Evolutionary conservation across 179 eudicot species (phyloP), one percentile per base, ranked within the genome.

Genomic region (Corrigiola litoralis): DNA sequence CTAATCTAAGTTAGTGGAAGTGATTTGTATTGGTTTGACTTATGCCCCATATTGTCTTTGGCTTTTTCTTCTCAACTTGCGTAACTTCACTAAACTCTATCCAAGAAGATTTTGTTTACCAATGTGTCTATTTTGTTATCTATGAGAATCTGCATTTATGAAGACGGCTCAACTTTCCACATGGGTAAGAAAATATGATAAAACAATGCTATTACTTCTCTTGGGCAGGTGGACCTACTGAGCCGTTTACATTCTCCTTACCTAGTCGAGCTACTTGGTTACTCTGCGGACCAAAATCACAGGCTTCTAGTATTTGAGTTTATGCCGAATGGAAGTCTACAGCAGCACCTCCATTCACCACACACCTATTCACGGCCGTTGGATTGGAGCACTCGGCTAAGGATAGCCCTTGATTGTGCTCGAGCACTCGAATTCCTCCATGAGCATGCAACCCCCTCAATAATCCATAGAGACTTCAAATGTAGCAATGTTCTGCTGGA

Each of bases 331-430:
- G 97, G 92, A 29, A 84, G 86, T 42, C 90, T 94, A 45, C 89
- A 83, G 5, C 76, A 75, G 33, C 89, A 84, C 61, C 92, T 94
- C 41, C 94, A 83, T 65, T 77, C 57, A 23, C 60, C 67, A 18
- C 69, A 51, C 27, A 70, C 55, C n/a, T 69, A 71, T 53, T 62
- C 82, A 10, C 73, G 33, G 58, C 72, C 78, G 21, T 74, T 94
- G 80, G 87, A 83, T 29, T 94, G 99, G 99, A 87, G 82, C 1
- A 77, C 69, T 24, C 78, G 99, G 20, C 63, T 90, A 58, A 76
- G 92, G 61, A 76, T 94, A 28, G 99, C 97, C 65, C 89, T 94
- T 12, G 96, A 94, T 69, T 90, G 99, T 24, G 99, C 97, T 31
- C 63, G 83, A 69, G 97, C 97, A 33, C 79, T 94, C 14, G 99